These are phyloP conservation scores for Mycena leptocephala DNA, from an alignment of 768 basidiomycete genomes.

Conservation along the genomic window DNA sequence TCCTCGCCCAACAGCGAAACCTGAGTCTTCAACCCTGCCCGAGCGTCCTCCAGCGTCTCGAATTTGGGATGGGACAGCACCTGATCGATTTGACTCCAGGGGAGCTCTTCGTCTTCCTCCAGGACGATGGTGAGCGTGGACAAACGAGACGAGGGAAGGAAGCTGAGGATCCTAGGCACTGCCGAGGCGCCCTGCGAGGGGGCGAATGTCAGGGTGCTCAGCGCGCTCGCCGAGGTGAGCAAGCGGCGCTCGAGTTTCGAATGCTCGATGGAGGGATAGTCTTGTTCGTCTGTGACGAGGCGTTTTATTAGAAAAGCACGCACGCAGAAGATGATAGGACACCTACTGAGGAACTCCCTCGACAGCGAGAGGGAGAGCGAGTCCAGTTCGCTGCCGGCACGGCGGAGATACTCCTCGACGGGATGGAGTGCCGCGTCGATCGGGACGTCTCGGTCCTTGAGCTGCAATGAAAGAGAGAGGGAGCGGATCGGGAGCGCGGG, in stretches of 20 bases:
- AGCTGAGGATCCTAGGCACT: not conserved
- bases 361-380: no score
- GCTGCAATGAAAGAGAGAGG: no score
- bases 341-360: not conserved
- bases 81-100: not conserved
- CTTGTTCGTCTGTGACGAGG: not conserved
- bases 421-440: no score
- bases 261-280: not conserved
- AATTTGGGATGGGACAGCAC: not conserved
- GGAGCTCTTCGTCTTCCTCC: not conserved
- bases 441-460: no score
- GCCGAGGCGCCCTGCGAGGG: not conserved
- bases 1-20: not conserved
- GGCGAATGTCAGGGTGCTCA: not conserved
- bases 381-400: no score
- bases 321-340: not conserved
- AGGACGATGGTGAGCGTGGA: not conserved
- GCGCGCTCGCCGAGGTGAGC: not conserved
- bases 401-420: no score
- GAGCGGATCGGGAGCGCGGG: no score
- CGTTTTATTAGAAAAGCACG: not conserved
- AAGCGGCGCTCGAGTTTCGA: not conserved
- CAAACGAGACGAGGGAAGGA: not conserved
- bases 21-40: not conserved
- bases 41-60: not conserved